Conservation (phyloP, 306 rosid species). For the Ormosia emarginata region DNA sequence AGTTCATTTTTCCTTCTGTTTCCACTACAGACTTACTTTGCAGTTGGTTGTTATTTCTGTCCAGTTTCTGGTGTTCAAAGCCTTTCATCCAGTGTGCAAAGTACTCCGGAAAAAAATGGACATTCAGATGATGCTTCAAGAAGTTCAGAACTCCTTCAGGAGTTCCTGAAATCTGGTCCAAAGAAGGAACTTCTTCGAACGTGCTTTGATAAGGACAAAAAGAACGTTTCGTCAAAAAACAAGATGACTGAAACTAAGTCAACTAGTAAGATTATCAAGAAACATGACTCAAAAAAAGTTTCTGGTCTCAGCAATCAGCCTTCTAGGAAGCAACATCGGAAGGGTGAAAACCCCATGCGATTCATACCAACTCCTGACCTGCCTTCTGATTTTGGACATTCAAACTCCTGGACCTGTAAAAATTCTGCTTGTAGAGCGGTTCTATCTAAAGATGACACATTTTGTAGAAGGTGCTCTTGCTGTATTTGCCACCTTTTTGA, state of each 20-base stretch:
- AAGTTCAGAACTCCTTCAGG: slow-evolving; percentile 70
- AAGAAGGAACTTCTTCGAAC: slow-evolving; percentile 66
- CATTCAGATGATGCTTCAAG: slow-evolving; percentile 76
- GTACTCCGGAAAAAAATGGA: slow-evolving; percentile 80
- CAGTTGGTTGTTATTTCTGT: slow-evolving; percentile 31
- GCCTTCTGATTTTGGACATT: slow-evolving; percentile 66
- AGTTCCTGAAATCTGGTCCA: slow-evolving; percentile 71
- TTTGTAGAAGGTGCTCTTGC: slow-evolving; percentile 98
- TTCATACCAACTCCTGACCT: slow-evolving; percentile 53
- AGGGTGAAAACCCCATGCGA: slow-evolving; percentile 82
- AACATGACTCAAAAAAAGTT: slow-evolving; percentile 69
- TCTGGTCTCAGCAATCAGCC: slow-evolving; percentile 55
- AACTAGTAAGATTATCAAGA: slow-evolving; percentile 60
- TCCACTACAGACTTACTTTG: not conserved
- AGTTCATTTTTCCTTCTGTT: slow-evolving; percentile 20
- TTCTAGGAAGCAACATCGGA: slow-evolving; percentile 77
- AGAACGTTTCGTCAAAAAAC: slow-evolving; percentile 43
- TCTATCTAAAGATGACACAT: slow-evolving; percentile 81
- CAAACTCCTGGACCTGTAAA: slow-evolving; percentile 89
- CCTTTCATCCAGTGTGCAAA: slow-evolving; percentile 75
- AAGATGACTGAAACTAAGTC: slow-evolving; percentile 63
- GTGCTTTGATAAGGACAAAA: slow-evolving; percentile 63
- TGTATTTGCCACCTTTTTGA: slow-evolving; percentile 95
- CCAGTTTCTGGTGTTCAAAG: slow-evolving; percentile 77
- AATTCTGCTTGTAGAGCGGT: slow-evolving; percentile 97